These are phyloP conservation scores for Tolypocladium ovalisporum DNA, from an alignment of 2,329 filamentous ascomycete genomes.

Conservation along the genomic window DNA sequence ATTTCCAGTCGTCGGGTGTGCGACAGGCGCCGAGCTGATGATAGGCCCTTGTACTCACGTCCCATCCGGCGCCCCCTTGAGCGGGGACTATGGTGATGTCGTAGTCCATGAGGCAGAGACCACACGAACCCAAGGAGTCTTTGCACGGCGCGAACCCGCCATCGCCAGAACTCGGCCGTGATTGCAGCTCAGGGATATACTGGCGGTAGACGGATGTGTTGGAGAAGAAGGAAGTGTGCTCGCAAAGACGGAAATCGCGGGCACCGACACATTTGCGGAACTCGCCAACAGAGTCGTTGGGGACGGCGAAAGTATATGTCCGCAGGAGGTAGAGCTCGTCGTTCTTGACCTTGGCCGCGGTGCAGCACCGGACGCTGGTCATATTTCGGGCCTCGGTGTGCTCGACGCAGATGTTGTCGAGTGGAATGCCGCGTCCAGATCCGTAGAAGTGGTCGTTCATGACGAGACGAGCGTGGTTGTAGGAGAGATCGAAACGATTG, in stretches of 20 bases:
- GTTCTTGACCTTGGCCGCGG: conserved; percentile 7
- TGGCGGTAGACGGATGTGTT: conserved; percentile 8
- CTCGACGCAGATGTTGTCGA: conserved; percentile 6
- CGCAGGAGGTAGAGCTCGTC: conserved; percentile 10
- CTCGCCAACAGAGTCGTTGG: conserved; percentile 1
- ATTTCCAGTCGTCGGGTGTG: conserved; percentile 13
- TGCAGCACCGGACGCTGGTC: conserved; percentile 6
- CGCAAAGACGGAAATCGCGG: conserved; percentile 12
- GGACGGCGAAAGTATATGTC: conserved; percentile 7
- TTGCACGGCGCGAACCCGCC: conserved; percentile 6
- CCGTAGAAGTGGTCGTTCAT: conserved; percentile 12
- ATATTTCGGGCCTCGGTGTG: conserved; percentile 5
- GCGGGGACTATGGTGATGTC: conserved; percentile 8
- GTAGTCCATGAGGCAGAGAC: conserved; percentile 13
- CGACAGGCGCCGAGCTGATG: conserved; percentile 12
- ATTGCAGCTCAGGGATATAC: conserved; percentile 8
- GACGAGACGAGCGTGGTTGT: conserved; percentile 9
- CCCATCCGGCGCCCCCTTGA: neutral
- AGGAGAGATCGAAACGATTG: conserved; percentile 9
- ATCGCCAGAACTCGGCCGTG: conserved; percentile 1
- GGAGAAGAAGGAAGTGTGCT: conserved; percentile 10
- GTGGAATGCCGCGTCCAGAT: conserved; percentile 7
- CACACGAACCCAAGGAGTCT: conserved; percentile 9
- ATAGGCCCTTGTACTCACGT: conserved; percentile 7
- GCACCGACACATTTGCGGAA: conserved; percentile 8